Base-by-base conservation (phyloP, 148 eudicot genomes). In the Dianthus caryophyllus region DNA sequence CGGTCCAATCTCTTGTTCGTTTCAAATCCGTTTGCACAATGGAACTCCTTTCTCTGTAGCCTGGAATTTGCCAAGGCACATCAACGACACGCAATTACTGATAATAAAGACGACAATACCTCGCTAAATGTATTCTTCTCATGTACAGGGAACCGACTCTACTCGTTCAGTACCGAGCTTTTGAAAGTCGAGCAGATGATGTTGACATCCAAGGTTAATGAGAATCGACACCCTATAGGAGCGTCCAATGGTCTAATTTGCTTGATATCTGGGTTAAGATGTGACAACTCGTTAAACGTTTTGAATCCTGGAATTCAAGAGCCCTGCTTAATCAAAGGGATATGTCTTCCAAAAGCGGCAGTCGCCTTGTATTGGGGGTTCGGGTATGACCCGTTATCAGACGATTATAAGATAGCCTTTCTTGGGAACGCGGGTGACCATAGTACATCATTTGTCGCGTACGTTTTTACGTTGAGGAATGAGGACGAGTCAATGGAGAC, bases 221-320 rank as follows among this genome's bases (percentile, higher is more conserved):
- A 15, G 21, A 7, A 29, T 4, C 16, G 21, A 20, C 30, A 57
- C n/a, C 61, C 61, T n/a, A 57, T 57, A 57, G 61, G 61, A 7
- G 27, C 61, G 41, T 57, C 38, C 21, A 57, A 57, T 1, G 61
- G 61, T 15, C 30, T 57, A n/a, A 57, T 57, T 13, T 57, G 58
- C 31, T 54, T 54, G 30, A 24, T 9, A 4, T 27, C 22, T 20
- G 27, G 15, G 11, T 54, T 16, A 1, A 17, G 58, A 1, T 5
- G 24, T 24, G 0, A 5, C 1, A 5, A 24, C 33, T 4, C 11
- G 6, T 26, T 55, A 55, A 10, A 4, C 59, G 4, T 55, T 3
- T 25, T 6, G 33, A 55, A 55, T 25, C 59, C 59, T 0, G 33
- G 31, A 1, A 55, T n/a, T 26, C 31, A 54, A 3, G 58, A 54